Evolutionary conservation across 305 asterid species (phyloP), one percentile per base, ranked within the genome.

Genomic region (Fraxinus paxiana): DNA sequence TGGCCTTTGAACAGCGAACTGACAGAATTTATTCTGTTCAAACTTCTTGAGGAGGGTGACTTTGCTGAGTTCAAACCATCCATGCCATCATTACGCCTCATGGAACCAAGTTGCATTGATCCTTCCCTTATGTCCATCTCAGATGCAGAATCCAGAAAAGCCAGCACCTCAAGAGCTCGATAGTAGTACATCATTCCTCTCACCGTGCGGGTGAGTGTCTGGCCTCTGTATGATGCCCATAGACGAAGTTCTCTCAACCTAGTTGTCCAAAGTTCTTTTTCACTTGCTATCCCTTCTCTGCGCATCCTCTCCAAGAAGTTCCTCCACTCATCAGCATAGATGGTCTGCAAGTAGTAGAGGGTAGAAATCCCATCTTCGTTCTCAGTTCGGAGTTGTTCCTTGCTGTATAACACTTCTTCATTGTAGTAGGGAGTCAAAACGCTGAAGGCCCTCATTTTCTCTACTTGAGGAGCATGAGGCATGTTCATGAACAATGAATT

Each of bases 191-290:
- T 94, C 98, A 92, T 92, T 81, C 97, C 97, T 78, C 98, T 93
- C 83, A 94, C 99, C 0, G 99, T 96, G 34, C 99, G 96, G 48
- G 91, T 79, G 79, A 96, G 99, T 63, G 99, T 96, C 89, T 96
- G 99, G 82, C 98, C 99, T 87, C 99, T 89, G 88, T 88, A 94
- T 41, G 99, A 96, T 73, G 97, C 99, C 99, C 99, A 96, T 61
- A 87, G 92, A 51, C 92, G 84, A 70, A 88, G 89, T 30, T 88
- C 92, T 79, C 87, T 83, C 7, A 85, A 73, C 82, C 84, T 88
- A 6, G 82, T 80, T 5, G 86, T 85, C 91, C 88, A 85, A 18
- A 88, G 79, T 74, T 88, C 90, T 77, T 85, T 88, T 79, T 84
- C 87, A 76, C 83, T 82, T 69, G 63, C 41, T 87, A 88, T 83